Evolutionary conservation across 345 rosid genomes (phyloP).

Genomic region (Eucalyptus shirleyi): DNA sequence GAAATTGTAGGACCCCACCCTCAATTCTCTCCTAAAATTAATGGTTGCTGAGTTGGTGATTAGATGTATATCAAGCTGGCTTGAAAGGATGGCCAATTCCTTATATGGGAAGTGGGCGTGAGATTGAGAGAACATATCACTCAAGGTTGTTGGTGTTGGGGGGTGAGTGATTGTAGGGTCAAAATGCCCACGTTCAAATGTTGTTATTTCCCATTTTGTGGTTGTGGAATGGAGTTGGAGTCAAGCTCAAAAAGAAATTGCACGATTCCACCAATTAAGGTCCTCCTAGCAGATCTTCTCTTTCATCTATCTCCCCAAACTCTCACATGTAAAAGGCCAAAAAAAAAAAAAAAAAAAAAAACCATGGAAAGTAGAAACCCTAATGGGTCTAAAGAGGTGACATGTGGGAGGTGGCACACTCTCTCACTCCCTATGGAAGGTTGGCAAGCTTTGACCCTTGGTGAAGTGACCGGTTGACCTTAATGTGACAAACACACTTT

Average conservation of each 20-base stretch:
- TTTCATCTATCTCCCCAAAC: neutral
- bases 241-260: conserved; percentile 6
- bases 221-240: conserved; percentile 25
- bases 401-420: neutral
- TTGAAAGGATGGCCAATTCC: conserved; percentile 15
- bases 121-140: neutral
- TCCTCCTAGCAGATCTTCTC: neutral
- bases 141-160: neutral
- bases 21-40: neutral
- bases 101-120: conserved; percentile 26
- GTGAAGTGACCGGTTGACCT: neutral
- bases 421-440: conserved; percentile 13
- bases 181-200: conserved; percentile 20
- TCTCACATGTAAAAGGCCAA: neutral
- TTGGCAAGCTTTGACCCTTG: conserved; percentile 30
- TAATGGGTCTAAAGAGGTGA: neutral
- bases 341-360: neutral
- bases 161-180: conserved; percentile 36
- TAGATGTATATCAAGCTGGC: neutral
- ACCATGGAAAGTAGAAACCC: neutral
- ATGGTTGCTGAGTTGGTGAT: conserved; percentile 29
- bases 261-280: conserved; percentile 37
- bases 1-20: neutral
- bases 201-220: conserved; percentile 7
- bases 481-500: neutral